phyloP scores from a whole-genome alignment of 805 yeast species.

The Schizosaccharomyces lindneri region DNA sequence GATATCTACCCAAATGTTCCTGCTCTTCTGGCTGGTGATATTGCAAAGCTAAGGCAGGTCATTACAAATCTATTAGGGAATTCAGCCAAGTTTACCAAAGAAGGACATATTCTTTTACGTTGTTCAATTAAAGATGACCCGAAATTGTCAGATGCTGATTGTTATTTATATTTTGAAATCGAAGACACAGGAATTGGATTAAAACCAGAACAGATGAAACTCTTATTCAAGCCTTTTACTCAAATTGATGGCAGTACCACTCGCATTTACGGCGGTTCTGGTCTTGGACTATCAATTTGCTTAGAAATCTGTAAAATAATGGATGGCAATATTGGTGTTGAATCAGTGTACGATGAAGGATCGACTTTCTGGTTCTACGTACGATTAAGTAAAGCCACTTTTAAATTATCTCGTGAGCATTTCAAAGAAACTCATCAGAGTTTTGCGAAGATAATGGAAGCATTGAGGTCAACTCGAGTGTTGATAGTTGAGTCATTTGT shows the following conservation, averaged over 20 bases:
- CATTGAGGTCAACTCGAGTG: not conserved
- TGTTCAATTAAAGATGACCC: slow-evolving; percentile 11
- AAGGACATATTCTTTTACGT: slow-evolving; percentile 20
- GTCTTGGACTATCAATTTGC: slow-evolving; percentile 25
- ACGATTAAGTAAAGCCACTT: not conserved
- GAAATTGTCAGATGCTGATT: slow-evolving; percentile 14
- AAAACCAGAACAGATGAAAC: slow-evolving; percentile 19
- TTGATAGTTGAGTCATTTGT: not conserved
- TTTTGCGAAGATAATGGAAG: not conserved
- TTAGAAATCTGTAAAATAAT: slow-evolving; percentile 24
- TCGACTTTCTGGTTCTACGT: slow-evolving; percentile 2
- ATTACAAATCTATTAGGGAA: slow-evolving; percentile 28
- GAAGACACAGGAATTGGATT: slow-evolving; percentile 31
- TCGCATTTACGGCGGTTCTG: slow-evolving; percentile 28
- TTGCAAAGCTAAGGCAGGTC: slow-evolving; percentile 26
- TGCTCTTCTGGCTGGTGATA: slow-evolving; percentile 21
- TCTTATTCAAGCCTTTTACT: slow-evolving; percentile 27
- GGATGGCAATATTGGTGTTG: slow-evolving; percentile 24
- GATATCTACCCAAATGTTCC: slow-evolving; percentile 14
- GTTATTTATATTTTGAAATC: slow-evolving; percentile 14
- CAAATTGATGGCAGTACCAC: slow-evolving; percentile 33
- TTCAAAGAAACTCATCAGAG: not conserved
- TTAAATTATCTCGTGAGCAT: not conserved
- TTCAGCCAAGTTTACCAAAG: slow-evolving; percentile 26
- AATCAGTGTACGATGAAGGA: slow-evolving; percentile 23